phyloP scores from a whole-genome alignment of 1,284 basidiomycete genomes.

The Marasmius sp. region DNA sequence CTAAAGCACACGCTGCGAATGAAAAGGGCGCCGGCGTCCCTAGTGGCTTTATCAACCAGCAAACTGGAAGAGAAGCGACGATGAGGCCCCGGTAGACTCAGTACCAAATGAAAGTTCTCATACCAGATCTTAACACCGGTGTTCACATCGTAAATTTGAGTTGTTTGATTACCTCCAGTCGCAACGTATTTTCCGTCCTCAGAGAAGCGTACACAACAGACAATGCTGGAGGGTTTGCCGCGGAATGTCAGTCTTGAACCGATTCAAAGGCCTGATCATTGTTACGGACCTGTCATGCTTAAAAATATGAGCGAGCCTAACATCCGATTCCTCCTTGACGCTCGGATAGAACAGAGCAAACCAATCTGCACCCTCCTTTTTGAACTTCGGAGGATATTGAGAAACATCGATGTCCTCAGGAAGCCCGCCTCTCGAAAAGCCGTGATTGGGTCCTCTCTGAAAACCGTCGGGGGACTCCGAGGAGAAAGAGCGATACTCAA shows the following conservation, averaged over 20 bases:
- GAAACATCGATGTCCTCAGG: conserved; percentile 49
- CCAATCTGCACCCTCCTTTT: conserved; percentile 87
- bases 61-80: conserved; percentile 44
- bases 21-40: conserved; percentile 73
- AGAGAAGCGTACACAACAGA: conserved; percentile 82
- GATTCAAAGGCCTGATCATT: neutral
- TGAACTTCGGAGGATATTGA: conserved; percentile 49
- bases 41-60: conserved; percentile 64
- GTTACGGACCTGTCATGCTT: conserved; percentile 74
- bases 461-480: no score
- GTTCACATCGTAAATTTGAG: conserved; percentile 76
- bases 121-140: conserved; percentile 53
- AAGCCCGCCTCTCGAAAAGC: conserved; percentile 25
- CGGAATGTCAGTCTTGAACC: neutral
- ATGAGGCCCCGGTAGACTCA: neutral
- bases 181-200: conserved; percentile 79
- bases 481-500: no score
- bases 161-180: conserved; percentile 77
- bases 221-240: conserved; percentile 47
- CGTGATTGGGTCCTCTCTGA: no score
- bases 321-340: conserved; percentile 73
- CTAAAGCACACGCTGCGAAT: conserved; percentile 87
- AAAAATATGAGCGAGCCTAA: conserved; percentile 79
- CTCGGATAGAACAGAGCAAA: conserved; percentile 85
- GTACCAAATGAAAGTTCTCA: conserved; percentile 6